Evolutionary conservation across 225 moss, liverwort and hornwort genomes (phyloP).

Genomic region (Rhytidiadelphus loreus): DNA sequence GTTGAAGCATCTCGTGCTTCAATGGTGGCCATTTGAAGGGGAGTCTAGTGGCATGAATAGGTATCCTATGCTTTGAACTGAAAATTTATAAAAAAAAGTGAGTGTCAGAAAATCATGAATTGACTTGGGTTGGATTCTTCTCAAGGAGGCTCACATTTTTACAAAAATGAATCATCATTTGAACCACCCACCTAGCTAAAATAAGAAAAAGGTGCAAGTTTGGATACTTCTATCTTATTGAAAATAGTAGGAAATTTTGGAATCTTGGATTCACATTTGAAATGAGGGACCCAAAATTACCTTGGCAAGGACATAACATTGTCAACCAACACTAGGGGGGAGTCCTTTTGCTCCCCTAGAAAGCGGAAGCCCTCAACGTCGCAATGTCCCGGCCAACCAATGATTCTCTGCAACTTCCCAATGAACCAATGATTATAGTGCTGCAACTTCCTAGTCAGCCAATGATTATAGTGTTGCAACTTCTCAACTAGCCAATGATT

Average conservation of each 20-base stretch:
- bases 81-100: not conserved
- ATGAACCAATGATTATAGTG: too few relatives aligned
- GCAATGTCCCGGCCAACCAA: too few relatives aligned
- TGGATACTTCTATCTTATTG: not conserved
- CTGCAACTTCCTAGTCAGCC: too few relatives aligned
- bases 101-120: not conserved
- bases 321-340: accelerated
- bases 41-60: not conserved
- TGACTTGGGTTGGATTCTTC: accelerated
- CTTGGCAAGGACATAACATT: not conserved
- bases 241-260: not conserved
- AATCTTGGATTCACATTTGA: too few relatives aligned
- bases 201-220: accelerated
- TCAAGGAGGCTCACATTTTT: accelerated
- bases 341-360: accelerated
- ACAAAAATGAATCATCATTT: not conserved
- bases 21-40: accelerated
- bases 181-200: accelerated
- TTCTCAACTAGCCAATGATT: not conserved
- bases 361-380: accelerated
- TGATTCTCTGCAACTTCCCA: not conserved
- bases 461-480: too few relatives aligned
- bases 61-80: not conserved
- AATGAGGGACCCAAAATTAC: not conserved
- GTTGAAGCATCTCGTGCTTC: not conserved